phyloP scores from a whole-genome alignment of 768 basidiomycete species.

The Termitomyces sp. region DNA sequence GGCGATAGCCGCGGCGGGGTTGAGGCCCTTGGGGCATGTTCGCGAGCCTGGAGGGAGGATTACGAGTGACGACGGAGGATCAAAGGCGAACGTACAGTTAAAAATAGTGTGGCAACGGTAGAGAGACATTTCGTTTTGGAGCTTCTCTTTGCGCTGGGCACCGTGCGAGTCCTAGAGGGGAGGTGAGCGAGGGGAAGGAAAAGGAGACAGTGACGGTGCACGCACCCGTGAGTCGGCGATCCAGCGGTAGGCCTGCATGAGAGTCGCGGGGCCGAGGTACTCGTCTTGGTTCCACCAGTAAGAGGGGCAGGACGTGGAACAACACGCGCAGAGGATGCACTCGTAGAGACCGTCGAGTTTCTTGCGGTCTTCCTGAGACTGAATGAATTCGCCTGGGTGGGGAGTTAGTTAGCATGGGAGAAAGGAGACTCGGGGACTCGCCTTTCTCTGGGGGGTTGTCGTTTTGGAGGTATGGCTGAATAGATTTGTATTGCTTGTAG shows the following conservation, averaged over 20 bases:
- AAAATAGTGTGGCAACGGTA: slow-evolving; percentile 99
- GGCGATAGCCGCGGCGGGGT: slow-evolving; percentile 89
- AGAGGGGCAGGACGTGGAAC: slow-evolving; percentile 94
- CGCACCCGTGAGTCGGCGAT: slow-evolving; percentile 92
- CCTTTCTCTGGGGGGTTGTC: slow-evolving; percentile 80
- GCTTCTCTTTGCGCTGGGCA: slow-evolving; percentile 79
- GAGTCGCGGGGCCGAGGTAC: slow-evolving; percentile 94
- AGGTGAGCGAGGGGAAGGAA: not conserved
- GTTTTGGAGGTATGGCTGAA: slow-evolving; percentile 95
- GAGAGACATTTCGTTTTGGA: slow-evolving; percentile 94
- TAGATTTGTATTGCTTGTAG: slow-evolving; percentile 99
- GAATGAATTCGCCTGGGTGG: slow-evolving; percentile 69
- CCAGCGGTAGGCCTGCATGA: slow-evolving; percentile 98
- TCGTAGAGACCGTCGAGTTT: slow-evolving; percentile 98
- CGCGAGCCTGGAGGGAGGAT: slow-evolving; percentile 56
- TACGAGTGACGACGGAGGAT: not conserved
- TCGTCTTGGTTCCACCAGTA: slow-evolving; percentile 99
- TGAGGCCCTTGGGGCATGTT: slow-evolving; percentile 97
- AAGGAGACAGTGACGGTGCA: slow-evolving; percentile 10
- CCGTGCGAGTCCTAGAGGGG: slow-evolving; percentile 64
- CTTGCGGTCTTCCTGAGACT: slow-evolving; percentile 86
- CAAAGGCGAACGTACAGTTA: slow-evolving; percentile 59
- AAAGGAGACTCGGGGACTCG: slow-evolving; percentile 8
- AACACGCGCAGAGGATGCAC: slow-evolving; percentile 96
- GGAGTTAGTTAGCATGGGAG: not conserved